Base-by-base conservation (phyloP, 805 yeast genomes). In the Yarrowia hollandica region DNA sequence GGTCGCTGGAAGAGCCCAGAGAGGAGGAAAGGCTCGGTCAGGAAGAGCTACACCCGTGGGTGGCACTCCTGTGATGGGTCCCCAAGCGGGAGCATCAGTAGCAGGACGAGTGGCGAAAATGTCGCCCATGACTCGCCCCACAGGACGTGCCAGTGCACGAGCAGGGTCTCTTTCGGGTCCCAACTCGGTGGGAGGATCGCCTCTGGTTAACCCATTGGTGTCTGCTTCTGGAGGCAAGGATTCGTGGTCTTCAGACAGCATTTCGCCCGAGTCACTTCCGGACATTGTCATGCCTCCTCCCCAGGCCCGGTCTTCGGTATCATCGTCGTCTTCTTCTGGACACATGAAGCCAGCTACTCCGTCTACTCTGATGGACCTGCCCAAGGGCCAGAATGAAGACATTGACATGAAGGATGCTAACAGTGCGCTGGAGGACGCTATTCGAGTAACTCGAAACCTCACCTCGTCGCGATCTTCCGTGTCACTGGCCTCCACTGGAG, bases 211-310 rank as follows among this genome's bases (percentile, higher is more conserved):
- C 58, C 58, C 58, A 7, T n/a, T 48, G 21, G 55, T 33, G 1
- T 48, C 55, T 1, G 55, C 39, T 5, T 48, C 55, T 3, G 48
- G 48, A 31, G 30, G n/a, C 54, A 48, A 48, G 14, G 55, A 48
- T 30, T 48, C 55, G 21, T 48, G 50, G 39, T 39, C 59, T 3
- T 41, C 59, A 8, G 59, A 38, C 22, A 39, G 38, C 38, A 41
- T 39, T 55, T 39, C 59, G 30, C 59, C 50, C 5, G 50, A 38
- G 19, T 30, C 59, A 14, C 33, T 55, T 12, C 48, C 62, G 4
- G 62, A 60, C 14, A 62, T 62, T 12, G 31, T 59, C 18, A 60
- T 60, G 63, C 63, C 63, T 4, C 63, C 63, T 1, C 63, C 63
- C 1, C 48, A 55, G 31, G 21, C 37, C 10, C 58, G 58, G 3